Conservation (phyloP, 176 grass and related monocot species). For the Bonia amplexicaulis region DNA sequence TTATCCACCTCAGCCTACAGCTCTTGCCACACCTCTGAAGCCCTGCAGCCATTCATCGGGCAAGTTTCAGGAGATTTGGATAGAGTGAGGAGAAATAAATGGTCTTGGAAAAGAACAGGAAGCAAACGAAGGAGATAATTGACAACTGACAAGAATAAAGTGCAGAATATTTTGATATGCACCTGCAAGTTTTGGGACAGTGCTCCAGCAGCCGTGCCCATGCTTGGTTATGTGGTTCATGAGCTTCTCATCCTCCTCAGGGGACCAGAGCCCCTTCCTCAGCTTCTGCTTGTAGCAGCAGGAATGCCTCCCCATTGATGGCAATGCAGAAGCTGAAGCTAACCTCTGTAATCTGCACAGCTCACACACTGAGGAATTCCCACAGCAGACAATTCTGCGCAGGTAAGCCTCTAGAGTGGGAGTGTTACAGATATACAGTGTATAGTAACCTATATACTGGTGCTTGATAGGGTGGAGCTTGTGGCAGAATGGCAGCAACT, state of each 20-base stretch:
- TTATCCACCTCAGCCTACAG: slow-evolving; percentile 96
- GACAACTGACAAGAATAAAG: slow-evolving; percentile 18
- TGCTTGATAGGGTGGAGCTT: slow-evolving; percentile 24
- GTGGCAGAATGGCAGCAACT: slow-evolving; percentile 12
- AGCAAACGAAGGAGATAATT: slow-evolving; percentile 2
- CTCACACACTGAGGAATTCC: neutral
- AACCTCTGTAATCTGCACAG: slow-evolving; percentile 17
- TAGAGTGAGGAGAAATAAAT: neutral
- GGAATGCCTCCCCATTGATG: slow-evolving; percentile 58
- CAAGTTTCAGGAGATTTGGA: slow-evolving; percentile 19
- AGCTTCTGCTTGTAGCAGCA: slow-evolving; percentile 70
- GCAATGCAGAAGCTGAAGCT: slow-evolving; percentile 28
- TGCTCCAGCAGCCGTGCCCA: slow-evolving; percentile 61
- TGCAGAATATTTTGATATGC: neutral
- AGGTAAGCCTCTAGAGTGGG: slow-evolving; percentile 13
- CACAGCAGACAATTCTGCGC: neutral
- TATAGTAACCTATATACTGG: neutral
- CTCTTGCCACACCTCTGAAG: slow-evolving; percentile 97
- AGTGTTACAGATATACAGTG: neutral
- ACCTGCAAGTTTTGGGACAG: slow-evolving; percentile 64
- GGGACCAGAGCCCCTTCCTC: slow-evolving; percentile 67
- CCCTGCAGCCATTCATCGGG: slow-evolving; percentile 37
- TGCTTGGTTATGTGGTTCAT: slow-evolving; percentile 53
- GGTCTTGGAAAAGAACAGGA: neutral
- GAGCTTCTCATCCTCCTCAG: slow-evolving; percentile 64